phyloP scores from a whole-genome alignment of 2,329 filamentous ascomycete species.

The Botrytis sinoallii region DNA sequence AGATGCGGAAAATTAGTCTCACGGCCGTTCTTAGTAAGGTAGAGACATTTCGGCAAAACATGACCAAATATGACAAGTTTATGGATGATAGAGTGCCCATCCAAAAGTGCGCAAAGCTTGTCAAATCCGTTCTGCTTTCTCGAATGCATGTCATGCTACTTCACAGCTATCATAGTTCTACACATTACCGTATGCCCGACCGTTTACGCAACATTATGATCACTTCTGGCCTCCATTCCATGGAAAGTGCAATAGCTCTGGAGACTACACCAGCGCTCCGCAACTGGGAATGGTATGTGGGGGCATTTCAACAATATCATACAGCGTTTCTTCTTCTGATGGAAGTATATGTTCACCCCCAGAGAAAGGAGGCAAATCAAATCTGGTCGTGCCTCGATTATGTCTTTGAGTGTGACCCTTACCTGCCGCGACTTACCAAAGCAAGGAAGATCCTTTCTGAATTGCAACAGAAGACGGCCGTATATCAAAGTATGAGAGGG shows the following conservation, averaged over 20 bases:
- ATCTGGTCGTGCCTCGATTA: slow-evolving; percentile 69
- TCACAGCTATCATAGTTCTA: slow-evolving; percentile 58
- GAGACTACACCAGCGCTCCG: slow-evolving; percentile 51
- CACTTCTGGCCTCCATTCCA: slow-evolving; percentile 52
- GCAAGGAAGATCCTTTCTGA: slow-evolving; percentile 59
- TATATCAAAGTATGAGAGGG: slow-evolving; percentile 58
- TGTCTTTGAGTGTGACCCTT: slow-evolving; percentile 60
- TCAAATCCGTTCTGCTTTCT: slow-evolving; percentile 62
- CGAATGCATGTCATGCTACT: slow-evolving; percentile 62
- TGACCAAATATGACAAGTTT: slow-evolving; percentile 64
- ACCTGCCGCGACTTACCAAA: slow-evolving; percentile 54
- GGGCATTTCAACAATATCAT: slow-evolving; percentile 72
- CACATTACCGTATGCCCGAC: slow-evolving; percentile 50
- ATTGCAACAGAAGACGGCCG: slow-evolving; percentile 56
- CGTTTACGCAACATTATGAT: slow-evolving; percentile 63
- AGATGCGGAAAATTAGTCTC: slow-evolving; percentile 58
- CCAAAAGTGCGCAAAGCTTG: slow-evolving; percentile 60
- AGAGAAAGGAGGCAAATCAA: slow-evolving; percentile 53
- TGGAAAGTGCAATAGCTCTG: slow-evolving; percentile 54
- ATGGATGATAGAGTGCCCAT: slow-evolving; percentile 58
- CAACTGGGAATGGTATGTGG: slow-evolving; percentile 67
- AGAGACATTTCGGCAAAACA: slow-evolving; percentile 62
- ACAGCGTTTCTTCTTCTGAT: slow-evolving; percentile 64
- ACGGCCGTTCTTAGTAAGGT: slow-evolving; percentile 65
- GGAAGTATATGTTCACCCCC: slow-evolving; percentile 55